A percentile compares a stretch with the other conserved stretches of the same genome.
Evolutionary conservation across 768 basidiomycete species (phyloP).

Genomic region (Lactifluus volemus): DNA sequence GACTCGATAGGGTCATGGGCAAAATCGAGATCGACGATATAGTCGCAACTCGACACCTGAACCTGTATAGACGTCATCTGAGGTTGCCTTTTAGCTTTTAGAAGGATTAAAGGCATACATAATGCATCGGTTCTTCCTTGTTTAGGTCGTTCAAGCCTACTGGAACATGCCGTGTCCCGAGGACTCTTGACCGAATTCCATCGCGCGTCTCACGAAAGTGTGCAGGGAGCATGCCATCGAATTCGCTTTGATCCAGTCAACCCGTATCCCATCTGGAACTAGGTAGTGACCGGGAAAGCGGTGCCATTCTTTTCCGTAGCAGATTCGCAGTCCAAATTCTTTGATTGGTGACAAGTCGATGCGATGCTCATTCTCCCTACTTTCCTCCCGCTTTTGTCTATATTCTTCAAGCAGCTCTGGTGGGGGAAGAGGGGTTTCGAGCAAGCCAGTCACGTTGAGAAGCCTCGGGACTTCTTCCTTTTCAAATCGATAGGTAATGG

Average conservation of each 20-base stretch:
- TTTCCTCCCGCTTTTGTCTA: constrained; percentile 24
- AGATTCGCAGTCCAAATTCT: constrained; percentile 65
- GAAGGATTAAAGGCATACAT: constrained; percentile 44
- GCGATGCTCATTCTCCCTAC: constrained; percentile 33
- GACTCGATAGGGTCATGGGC: constrained; percentile 54
- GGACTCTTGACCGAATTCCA: constrained; percentile 42
- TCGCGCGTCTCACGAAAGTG: constrained; percentile 50
- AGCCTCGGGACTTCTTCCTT: constrained; percentile 71
- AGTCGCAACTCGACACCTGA: constrained; percentile 67
- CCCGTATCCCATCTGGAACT: constrained; percentile 70
- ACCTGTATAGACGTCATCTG: constrained; percentile 38
- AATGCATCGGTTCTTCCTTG: constrained; percentile 63
- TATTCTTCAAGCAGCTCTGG: constrained; percentile 20
- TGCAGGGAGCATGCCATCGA: constrained; percentile 80
- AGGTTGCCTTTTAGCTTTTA: not conserved
- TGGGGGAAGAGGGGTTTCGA: constrained; percentile 38
- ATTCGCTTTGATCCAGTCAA: constrained; percentile 92
- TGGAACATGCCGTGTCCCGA: constrained; percentile 55
- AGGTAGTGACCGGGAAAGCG: constrained; percentile 89
- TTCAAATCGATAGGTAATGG: constrained; percentile 63
- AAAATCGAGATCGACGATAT: constrained; percentile 86
- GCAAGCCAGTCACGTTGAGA: constrained; percentile 60
- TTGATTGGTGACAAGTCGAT: constrained; percentile 63
- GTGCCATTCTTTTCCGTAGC: constrained; percentile 94
- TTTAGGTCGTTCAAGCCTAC: constrained; percentile 82